Percentiles rank a stretch among this genome's conserved stretches.
phyloP scores from a whole-genome alignment of 108 stramenopile genomes.

The Cylindrotheca fusiformis region DNA sequence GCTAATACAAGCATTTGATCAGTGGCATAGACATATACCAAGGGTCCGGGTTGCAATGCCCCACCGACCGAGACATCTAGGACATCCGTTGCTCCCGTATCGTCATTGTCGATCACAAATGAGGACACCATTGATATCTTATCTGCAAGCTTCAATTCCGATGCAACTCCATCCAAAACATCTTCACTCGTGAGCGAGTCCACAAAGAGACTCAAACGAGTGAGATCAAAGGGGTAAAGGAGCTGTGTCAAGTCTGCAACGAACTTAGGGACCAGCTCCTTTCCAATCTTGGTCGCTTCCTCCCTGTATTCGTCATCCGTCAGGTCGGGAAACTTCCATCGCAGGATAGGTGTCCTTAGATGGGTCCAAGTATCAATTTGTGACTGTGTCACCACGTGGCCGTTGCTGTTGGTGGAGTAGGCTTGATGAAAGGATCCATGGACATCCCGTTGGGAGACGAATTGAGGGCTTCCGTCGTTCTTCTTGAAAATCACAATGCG shows the following conservation, averaged over 20 bases:
- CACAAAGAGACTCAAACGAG: constrained; percentile 19
- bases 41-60: constrained; percentile 17
- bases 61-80: constrained; percentile 5
- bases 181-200: constrained; percentile 11
- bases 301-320: constrained; percentile 32
- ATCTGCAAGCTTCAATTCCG: constrained; percentile 8
- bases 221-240: constrained; percentile 14
- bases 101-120: constrained; percentile 17
- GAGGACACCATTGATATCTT: constrained; percentile 25
- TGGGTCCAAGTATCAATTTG: constrained; percentile 10
- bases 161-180: constrained; percentile 1
- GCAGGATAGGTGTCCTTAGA: constrained; percentile 25
- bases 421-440: constrained; percentile 30
- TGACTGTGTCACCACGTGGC: constrained; percentile 30
- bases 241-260: constrained; percentile 6
- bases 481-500: constrained; percentile 34
- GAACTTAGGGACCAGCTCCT: constrained; percentile 32
- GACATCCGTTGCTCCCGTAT: not conserved
- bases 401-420: constrained; percentile 23
- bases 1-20: constrained; percentile 33
- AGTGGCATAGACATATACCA: constrained; percentile 36
- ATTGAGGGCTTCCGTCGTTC: constrained; percentile 9
- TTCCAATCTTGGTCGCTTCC: constrained; percentile 11
- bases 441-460: constrained; percentile 11
- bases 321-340: constrained; percentile 24